Evolutionary conservation across 108 stramenopile genomes (phyloP), one percentile per base, ranked within the genome.

Genomic region (Cyclotella sp.): DNA sequence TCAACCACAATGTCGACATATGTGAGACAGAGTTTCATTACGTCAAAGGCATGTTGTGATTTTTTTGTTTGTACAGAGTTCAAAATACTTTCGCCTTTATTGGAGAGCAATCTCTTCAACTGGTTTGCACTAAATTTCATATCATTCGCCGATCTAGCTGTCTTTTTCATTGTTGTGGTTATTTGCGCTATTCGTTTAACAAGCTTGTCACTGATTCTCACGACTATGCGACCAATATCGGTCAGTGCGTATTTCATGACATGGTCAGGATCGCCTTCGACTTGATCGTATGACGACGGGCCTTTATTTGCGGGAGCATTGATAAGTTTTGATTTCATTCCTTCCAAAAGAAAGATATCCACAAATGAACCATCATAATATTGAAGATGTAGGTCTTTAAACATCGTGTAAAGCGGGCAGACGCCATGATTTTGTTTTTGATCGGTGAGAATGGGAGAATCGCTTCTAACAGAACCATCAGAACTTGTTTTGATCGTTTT

Each of bases 1-100:
- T 82, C 81, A 51, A 82, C 18, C 53, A 82, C 71, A 53, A 57
- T 71, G 70, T 82, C 81, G 12, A 82, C 28, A 68, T 21, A 44
- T 39, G 40, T 27, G 42, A 29, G 46, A 46, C 65, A 72, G 28
- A 82, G 7, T 52, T 72, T 57, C 34, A 82, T 69, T 13, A 28
- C 12, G 24, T 68, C 52, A 29, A 76, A 59, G 21, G n/a, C 3
- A 53, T 41, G 26, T 19, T 40, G 44, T 45, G 13, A 21, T 68
- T 19, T 62, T 67, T 65, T 30, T 39, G 18, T 9, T 64, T 49
- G 3, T 9, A 47, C 24, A 67, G 21, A 43, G 46, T 40, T 45
- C 51, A 24, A 15, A 21, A 34, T 46, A n/a, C 49, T 51, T 6
- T 24, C 24, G 5, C 16, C 44, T 45, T 41, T 39, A 27, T 9